Base-by-base conservation (phyloP, 139 green algal species). In the Volvox reticuliferus region DNA sequence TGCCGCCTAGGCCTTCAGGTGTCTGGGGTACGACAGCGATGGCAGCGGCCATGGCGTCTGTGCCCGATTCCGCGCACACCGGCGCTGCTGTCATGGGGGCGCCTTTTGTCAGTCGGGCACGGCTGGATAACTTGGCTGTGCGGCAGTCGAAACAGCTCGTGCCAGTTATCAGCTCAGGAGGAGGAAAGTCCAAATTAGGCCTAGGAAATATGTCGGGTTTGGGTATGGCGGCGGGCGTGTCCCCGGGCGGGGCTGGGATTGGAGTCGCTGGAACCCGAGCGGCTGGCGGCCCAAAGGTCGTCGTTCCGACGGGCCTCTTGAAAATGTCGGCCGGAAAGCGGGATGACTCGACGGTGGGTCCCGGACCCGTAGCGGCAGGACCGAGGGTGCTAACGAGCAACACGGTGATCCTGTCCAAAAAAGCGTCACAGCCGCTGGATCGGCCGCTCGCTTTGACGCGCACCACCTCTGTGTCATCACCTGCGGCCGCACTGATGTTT, bases 111-210 rank as follows among this genome's bases (percentile, higher is more conserved):
- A 92, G 36, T 28, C 12, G 36, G 30, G 79, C 88, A 2, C 87
- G 92, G 21, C 19, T 81, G 61, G 93, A 93, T 82, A 78, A 94
- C 35, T 37, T 92, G n/a, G 93, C 69, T 5, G 26, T 91, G 73
- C 76, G 78, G 19, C 90, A 94, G 69, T 92, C 87, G 37, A 94
- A 93, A 91, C 92, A 94, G 90, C 90, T 94, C 18, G 78, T 94
- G 13, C 92, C 92, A 3, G 67, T 94, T 1, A 32, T 91, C 32
- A 91, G 76, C 88, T 81, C 88, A 12, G 62, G 30, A 1, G 36
- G 16, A 5, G 61, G 55, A 32, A 90, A 90, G 86, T 32, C 55
- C 0, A 90, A 90, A 32, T 35, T 50, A 18, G 84, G 37, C 65
- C 14, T 67, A 24, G 63, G 55, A 12, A 62, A 24, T 14, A 61